phyloP scores from a whole-genome alignment of 2,329 filamentous ascomycete species.

The Massarina eburnea region DNA sequence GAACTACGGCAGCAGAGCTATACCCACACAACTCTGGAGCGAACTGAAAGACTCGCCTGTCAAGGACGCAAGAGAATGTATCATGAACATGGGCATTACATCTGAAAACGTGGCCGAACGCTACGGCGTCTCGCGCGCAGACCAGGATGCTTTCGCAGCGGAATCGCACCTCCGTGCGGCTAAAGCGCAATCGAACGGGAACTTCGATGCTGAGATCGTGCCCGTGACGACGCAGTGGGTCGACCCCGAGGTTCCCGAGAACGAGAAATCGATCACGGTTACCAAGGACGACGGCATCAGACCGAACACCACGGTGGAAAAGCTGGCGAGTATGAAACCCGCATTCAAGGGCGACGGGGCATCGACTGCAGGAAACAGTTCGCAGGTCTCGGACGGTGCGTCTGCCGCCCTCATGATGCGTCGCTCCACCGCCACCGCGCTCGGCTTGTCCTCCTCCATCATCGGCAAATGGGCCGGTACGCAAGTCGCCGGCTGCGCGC shows the following conservation, averaged over 20 bases:
- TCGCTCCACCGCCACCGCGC: conserved; percentile 71
- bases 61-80: conserved; percentile 77
- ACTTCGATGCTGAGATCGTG: conserved; percentile 78
- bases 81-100: conserved; percentile 93
- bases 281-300: conserved; percentile 82
- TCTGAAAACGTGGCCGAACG: conserved; percentile 83
- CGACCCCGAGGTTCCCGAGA: conserved; percentile 59
- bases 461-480: conserved; percentile 83
- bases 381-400: conserved; percentile 85
- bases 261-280: conserved; percentile 64
- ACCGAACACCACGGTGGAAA: conserved; percentile 66
- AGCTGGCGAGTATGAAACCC: conserved; percentile 77
- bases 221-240: conserved; percentile 71
- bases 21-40: conserved; percentile 79
- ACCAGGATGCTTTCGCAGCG: conserved; percentile 83
- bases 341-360: conserved; percentile 75
- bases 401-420: conserved; percentile 83
- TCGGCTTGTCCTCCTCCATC: conserved; percentile 70
- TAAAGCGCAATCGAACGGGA: conserved; percentile 66
- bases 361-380: conserved; percentile 82
- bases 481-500: conserved; percentile 73
- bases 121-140: conserved; percentile 70
- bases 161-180: conserved; percentile 73
- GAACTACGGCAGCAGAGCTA: conserved; percentile 84
- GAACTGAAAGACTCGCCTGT: conserved; percentile 64